These are phyloP conservation scores for Neonectria punicea DNA, from an alignment of 2,329 filamentous ascomycete genomes.

Conservation along the genomic window DNA sequence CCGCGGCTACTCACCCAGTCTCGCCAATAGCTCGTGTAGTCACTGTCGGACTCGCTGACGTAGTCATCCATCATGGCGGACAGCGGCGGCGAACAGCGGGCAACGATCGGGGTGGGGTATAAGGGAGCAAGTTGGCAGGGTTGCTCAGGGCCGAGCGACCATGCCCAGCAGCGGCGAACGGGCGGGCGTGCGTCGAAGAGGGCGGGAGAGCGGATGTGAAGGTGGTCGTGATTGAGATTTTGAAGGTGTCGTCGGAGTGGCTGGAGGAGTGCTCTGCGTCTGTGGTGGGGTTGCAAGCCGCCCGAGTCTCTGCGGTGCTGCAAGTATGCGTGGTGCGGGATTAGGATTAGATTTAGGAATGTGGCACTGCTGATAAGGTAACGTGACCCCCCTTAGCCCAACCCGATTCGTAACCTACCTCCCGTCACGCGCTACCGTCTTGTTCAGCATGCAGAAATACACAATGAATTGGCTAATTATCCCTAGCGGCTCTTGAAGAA, in stretches of 20 bases:
- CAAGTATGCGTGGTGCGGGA: slow-evolving; percentile 4
- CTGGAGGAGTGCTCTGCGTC: slow-evolving; percentile 18
- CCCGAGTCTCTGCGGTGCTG: slow-evolving; percentile 17
- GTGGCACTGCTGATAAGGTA: slow-evolving; percentile 30
- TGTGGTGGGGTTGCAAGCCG: slow-evolving; percentile 27
- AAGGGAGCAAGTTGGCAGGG: slow-evolving; percentile 27
- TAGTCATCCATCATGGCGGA: slow-evolving; percentile 87
- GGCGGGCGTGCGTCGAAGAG: slow-evolving; percentile 3
- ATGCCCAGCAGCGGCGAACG: slow-evolving; percentile 36
- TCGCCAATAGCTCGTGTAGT: slow-evolving; percentile 99
- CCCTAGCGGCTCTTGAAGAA: not conserved
- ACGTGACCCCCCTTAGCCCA: slow-evolving; percentile 35
- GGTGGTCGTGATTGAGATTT: slow-evolving; percentile 5
- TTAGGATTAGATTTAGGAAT: slow-evolving; percentile 20
- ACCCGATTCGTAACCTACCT: slow-evolving; percentile 22
- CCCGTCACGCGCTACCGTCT: slow-evolving; percentile 9
- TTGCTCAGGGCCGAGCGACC: slow-evolving; percentile 43
- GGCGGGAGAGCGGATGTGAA: slow-evolving; percentile 3
- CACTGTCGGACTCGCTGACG: slow-evolving; percentile 96
- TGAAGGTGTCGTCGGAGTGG: slow-evolving; percentile 1
- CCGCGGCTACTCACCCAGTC: slow-evolving; percentile 83
- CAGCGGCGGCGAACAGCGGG: slow-evolving; percentile 5
- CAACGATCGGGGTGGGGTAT: slow-evolving; percentile 8
- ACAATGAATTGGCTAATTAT: not conserved
- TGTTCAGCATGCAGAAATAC: not conserved